Conservation (phyloP, 257 asterid species). For the Solanum ossicruentum region DNA sequence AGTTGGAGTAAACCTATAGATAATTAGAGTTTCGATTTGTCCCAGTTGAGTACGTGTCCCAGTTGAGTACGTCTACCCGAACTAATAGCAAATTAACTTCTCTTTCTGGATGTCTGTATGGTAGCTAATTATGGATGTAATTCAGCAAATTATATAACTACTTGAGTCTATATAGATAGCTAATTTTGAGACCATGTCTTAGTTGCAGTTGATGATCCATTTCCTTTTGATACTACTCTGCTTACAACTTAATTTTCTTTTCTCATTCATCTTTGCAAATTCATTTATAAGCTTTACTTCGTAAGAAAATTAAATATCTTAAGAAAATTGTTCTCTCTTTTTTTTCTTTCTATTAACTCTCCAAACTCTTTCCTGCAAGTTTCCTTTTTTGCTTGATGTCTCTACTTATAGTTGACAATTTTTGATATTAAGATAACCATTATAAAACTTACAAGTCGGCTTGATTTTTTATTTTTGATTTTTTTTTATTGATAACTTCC, state of each 20-base stretch:
- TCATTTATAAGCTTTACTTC: neutral
- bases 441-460: neutral
- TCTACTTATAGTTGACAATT: neutral
- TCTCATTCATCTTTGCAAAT: neutral
- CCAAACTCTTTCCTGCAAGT: neutral
- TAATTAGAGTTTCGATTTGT: too few relatives aligned
- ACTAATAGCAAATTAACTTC: too few relatives aligned
- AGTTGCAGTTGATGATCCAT: neutral
- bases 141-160: too few relatives aligned
- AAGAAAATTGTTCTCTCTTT: neutral
- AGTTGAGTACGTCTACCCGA: too few relatives aligned
- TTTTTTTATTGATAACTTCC: neutral
- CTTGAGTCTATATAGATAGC: too few relatives aligned
- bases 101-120: too few relatives aligned
- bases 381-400: neutral
- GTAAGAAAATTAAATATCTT: neutral
- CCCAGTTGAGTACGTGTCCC: too few relatives aligned
- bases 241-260: neutral
- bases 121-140: too few relatives aligned
- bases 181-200: too few relatives aligned
- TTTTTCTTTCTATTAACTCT: neutral
- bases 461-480: neutral
- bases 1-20: too few relatives aligned
- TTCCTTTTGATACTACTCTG: neutral
- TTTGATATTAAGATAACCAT: neutral